Evolutionary conservation across 768 basidiomycete species (phyloP).

Genomic region (Tulasnella calospora): DNA sequence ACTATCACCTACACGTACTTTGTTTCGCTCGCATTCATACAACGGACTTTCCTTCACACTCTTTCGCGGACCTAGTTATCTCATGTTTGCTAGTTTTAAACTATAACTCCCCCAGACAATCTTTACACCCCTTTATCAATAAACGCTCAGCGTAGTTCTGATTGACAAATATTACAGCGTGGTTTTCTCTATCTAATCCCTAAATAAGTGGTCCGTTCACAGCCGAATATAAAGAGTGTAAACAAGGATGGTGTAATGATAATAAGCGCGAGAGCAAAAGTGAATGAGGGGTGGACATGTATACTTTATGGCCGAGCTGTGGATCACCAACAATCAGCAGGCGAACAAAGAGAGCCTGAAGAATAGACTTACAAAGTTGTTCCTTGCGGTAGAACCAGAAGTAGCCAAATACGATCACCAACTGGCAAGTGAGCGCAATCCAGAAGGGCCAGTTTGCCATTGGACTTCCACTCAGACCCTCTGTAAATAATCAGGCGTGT

Average conservation of each 20-base stretch:
- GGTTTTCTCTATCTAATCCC: conserved; percentile 12
- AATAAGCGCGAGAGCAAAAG: not conserved
- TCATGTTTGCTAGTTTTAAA: not conserved
- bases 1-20: not conserved
- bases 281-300: conserved; percentile 2
- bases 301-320: conserved; percentile 2
- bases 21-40: not conserved
- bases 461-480: conserved; percentile 54
- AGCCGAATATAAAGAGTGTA: conserved; percentile 1
- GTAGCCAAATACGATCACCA: conserved; percentile 85
- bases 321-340: not conserved
- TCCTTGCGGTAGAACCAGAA: conserved; percentile 98
- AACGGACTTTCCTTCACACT: not conserved
- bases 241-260: conserved; percentile 4
- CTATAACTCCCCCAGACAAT: not conserved
- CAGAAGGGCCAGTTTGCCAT: conserved; percentile 84
- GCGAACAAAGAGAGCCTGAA: not conserved
- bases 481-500: conserved; percentile 27
- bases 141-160: not conserved
- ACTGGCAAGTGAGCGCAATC: conserved; percentile 66
- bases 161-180: conserved; percentile 10
- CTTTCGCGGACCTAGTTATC: not conserved
- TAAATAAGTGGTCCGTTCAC: not conserved
- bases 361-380: conserved; percentile 50
- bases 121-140: not conserved